phyloP scores from a whole-genome alignment of 305 asterid genomes.

The Solanum hybrid region DNA sequence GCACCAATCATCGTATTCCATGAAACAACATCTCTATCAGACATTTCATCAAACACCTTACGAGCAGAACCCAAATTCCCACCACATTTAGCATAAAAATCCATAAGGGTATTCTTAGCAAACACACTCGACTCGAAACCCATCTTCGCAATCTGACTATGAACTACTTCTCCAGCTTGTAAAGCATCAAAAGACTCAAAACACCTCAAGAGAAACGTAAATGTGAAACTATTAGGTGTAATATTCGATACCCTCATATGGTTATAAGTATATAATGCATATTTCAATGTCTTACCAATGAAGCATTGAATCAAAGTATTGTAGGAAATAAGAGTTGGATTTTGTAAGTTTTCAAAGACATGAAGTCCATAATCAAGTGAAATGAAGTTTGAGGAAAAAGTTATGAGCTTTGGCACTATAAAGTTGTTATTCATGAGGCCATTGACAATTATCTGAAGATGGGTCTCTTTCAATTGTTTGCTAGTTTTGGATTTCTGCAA shows the following conservation, averaged over 20 bases:
- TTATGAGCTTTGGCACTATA: slow-evolving; percentile 31
- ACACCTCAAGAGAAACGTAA: slow-evolving; percentile 34
- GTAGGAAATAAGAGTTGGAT: slow-evolving; percentile 20
- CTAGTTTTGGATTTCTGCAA: slow-evolving; percentile 31
- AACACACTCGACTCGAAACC: slow-evolving; percentile 30
- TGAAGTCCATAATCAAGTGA: slow-evolving; percentile 26
- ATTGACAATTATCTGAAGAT: slow-evolving; percentile 38
- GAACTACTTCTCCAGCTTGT: slow-evolving; percentile 22
- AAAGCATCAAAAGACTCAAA: slow-evolving; percentile 17
- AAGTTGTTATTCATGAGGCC: slow-evolving; percentile 28
- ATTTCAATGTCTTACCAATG: slow-evolving; percentile 23
- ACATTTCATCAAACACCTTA: slow-evolving; percentile 40
- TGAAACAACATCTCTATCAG: slow-evolving; percentile 36
- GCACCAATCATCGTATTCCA: slow-evolving; percentile 42
- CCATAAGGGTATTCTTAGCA: slow-evolving; percentile 37
- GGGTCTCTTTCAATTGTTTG: slow-evolving; percentile 35
- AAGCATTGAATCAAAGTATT: slow-evolving; percentile 35
- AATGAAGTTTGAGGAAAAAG: slow-evolving; percentile 25
- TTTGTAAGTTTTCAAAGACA: slow-evolving; percentile 13
- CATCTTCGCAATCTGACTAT: slow-evolving; percentile 27
- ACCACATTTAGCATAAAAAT: slow-evolving; percentile 37
- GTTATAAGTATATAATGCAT: slow-evolving; percentile 18
- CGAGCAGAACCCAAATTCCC: slow-evolving; percentile 17
- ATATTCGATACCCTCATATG: slow-evolving; percentile 21
- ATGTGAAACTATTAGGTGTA: slow-evolving; percentile 32